Conservation (phyloP, 495 filamentous ascomycete genomes). For the Articulospora tetracladia region DNA sequence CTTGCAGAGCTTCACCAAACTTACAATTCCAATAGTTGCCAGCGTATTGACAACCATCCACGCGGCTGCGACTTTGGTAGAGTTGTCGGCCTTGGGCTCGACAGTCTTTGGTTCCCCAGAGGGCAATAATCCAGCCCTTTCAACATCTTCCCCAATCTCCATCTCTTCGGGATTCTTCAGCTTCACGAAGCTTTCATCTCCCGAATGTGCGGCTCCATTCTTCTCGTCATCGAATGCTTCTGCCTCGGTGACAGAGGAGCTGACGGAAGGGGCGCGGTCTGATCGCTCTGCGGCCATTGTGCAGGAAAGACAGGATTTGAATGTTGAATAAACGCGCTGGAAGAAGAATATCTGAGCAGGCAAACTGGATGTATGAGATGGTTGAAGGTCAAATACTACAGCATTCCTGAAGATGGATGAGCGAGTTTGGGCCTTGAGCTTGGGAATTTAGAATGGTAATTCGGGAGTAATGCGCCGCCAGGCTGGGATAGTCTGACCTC, state of each 20-base stretch:
- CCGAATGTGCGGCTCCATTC: neutral
- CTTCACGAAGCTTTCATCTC: constrained; percentile 16
- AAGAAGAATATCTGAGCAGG: no score
- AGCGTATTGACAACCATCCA: constrained; percentile 59
- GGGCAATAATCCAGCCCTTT: constrained; percentile 19
- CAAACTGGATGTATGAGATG: no score
- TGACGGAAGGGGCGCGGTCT: constrained; percentile 29
- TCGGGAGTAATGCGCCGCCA: no score
- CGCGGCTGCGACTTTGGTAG: constrained; percentile 31
- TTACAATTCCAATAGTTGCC: constrained; percentile 59
- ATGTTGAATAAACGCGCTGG: neutral
- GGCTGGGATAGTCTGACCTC: no score
- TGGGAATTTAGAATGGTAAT: no score
- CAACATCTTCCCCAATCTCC: constrained; percentile 23
- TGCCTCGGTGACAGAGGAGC: constrained; percentile 34
- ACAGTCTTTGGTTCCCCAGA: constrained; percentile 13
- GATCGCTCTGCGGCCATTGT: constrained; percentile 20
- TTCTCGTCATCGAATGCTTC: constrained; percentile 20
- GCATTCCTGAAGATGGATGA: neutral
- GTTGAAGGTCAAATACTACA: no score
- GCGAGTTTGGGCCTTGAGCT: neutral
- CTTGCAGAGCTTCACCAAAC: constrained; percentile 9
- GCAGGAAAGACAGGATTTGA: neutral
- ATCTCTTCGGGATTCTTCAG: constrained; percentile 15
- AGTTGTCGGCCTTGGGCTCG: constrained; percentile 2